A percentile compares a stretch with the other conserved stretches of the same genome.
Evolutionary conservation across 495 filamentous ascomycete species (phyloP).

Genomic region (Glonium stellatum): DNA sequence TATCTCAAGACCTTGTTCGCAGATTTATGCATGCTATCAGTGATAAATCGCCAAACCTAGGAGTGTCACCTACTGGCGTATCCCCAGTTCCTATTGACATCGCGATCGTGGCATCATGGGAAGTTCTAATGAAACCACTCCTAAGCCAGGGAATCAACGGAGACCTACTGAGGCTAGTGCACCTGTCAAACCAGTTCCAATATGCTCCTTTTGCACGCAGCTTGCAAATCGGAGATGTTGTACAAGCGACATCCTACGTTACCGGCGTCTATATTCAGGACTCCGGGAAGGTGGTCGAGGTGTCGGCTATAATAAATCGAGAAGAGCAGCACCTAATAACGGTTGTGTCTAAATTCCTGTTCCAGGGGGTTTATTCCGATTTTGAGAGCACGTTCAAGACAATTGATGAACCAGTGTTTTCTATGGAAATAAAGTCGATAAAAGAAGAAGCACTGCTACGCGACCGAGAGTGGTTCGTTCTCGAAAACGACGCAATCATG

Average conservation of each 20-base stretch:
- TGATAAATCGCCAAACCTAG: constrained; percentile 96
- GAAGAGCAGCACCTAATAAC: constrained; percentile 88
- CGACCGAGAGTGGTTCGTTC: constrained; percentile 57
- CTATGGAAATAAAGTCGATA: constrained; percentile 89
- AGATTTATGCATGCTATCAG: constrained; percentile 98
- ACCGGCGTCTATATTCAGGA: constrained; percentile 97
- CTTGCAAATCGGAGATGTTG: constrained; percentile 84
- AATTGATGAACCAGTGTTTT: constrained; percentile 99
- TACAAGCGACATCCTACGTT: constrained; percentile 89
- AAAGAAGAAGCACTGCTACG: constrained; percentile 88
- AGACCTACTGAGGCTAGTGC: constrained; percentile 87
- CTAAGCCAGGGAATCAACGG: constrained; percentile 99
- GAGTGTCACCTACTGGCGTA: no score
- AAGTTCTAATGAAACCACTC: constrained; percentile 96
- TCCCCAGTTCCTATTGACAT: constrained; percentile 98
- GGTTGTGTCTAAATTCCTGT: constrained; percentile 97
- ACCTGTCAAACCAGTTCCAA: constrained; percentile 92
- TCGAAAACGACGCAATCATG: no score
- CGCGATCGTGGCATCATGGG: constrained; percentile 97
- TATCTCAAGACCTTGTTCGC: constrained; percentile 85
- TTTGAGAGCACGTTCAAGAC: no score
- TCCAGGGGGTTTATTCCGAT: constrained; percentile 85
- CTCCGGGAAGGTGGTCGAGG: constrained; percentile 98
- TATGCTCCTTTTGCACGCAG: constrained; percentile 95
- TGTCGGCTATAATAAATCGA: constrained; percentile 88